Evolutionary conservation across 148 eudicot species (phyloP), one percentile per base, ranked within the genome.

Genomic region (Fagopyrum tataricum): DNA sequence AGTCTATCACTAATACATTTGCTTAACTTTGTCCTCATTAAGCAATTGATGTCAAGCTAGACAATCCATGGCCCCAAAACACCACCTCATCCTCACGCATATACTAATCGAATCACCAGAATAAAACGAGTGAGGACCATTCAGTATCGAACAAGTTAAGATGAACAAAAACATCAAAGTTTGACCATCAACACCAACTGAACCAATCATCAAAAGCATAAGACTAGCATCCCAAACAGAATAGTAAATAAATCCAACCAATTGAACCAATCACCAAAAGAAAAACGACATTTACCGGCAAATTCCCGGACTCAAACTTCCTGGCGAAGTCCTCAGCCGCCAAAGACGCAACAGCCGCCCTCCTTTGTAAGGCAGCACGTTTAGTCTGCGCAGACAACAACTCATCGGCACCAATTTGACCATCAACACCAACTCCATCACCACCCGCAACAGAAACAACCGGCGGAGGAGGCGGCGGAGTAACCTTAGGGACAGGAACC

Each of bases 261-360:
- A 75, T 17, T 49, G 7, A 70, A 14, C 41, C 58, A 44, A 58
- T 1, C 40, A 75, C 6, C 13, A 53, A 24, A 77, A 62, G 0
- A 15, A 40, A 20, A 12, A 42, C 14, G 48, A 0, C 74, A 66
- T 46, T 64, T 68, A 89, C 90, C 88, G 72, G 70, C 78, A 81
- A 70, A 75, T 79, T 81, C 7, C 97, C 97, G 17, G 87, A 77
- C 82, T 90, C 97, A 59, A 92, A 86, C 78, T 84, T 67, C 40
- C 88, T 74, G 0, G 89, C 98, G 20, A 83, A 88, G 80, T 95
- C 93, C 92, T 95, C 97, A 0, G 93, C 93, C 11, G 79, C 91
- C 80, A 90, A 1, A 3, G 96, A 88, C 7, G 89, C 90, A 6
- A 84, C 90, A 13, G 93, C 97, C 4, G 97, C 98, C 76, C 81